Percentiles rank a stretch among this genome's conserved stretches.
phyloP scores from a whole-genome alignment of 192 early-diverging fungal genomes.

The Linnemannia exigua region DNA sequence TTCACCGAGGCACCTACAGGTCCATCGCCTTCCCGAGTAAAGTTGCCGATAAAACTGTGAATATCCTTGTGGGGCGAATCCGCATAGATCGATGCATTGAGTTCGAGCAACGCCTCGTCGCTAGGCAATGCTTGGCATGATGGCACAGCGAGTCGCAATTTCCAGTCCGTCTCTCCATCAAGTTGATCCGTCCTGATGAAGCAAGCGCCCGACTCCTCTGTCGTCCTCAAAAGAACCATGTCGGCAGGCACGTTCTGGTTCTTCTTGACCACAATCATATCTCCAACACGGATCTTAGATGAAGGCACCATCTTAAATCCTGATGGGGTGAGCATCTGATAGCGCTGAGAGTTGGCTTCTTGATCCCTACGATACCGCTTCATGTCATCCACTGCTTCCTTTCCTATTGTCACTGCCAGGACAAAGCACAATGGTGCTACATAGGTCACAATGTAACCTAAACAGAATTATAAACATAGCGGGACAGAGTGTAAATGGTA shows the following conservation, averaged over 20 bases:
- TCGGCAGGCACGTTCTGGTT: conserved; percentile 95
- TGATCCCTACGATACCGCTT: conserved; percentile 83
- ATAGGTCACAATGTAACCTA: conserved; percentile 92
- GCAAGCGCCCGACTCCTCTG: conserved; percentile 85
- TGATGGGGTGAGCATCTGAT: conserved; percentile 70
- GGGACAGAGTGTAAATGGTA: background rate
- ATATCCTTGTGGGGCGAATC: conserved; percentile 96
- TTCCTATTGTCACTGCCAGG: conserved; percentile 89
- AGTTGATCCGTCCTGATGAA: conserved; percentile 98
- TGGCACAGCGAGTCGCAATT: conserved; percentile 89
- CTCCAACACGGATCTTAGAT: conserved; percentile 91
- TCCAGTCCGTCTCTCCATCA: conserved; percentile 99
- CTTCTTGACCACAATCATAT: conserved; percentile 86
- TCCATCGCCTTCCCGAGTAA: conserved; percentile 59
- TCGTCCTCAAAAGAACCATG: conserved; percentile 88
- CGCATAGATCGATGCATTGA: conserved; percentile 84
- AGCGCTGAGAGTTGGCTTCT: conserved; percentile 93
- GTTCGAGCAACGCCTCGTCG: conserved; percentile 70
- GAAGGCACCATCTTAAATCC: conserved; percentile 73
- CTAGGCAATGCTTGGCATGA: conserved; percentile 80
- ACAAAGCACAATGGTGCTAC: conserved; percentile 96
- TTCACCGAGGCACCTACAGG: conserved; percentile 24
- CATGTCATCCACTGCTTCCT: conserved; percentile 94
- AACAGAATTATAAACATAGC: conserved; percentile 9
- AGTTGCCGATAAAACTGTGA: conserved; percentile 89